phyloP scores from a whole-genome alignment of 208 protist genomes.

The Crithidia expoeki region DNA sequence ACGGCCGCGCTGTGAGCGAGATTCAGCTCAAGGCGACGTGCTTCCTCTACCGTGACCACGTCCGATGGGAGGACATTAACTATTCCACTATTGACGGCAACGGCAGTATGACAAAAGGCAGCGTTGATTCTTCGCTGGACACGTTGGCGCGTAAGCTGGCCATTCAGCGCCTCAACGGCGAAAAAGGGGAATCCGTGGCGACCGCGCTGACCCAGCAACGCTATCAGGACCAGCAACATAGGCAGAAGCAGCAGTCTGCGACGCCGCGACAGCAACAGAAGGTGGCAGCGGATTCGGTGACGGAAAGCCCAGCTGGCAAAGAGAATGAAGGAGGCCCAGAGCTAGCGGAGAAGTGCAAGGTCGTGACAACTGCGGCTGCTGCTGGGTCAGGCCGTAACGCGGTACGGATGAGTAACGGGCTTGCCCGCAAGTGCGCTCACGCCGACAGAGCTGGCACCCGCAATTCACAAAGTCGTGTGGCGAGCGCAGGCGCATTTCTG shows the following conservation, averaged over 20 bases:
- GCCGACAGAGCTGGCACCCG: background rate
- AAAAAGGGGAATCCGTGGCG: constrained; percentile 18
- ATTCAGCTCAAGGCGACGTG: constrained; percentile 72
- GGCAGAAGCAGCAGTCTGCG: background rate
- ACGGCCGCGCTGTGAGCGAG: constrained; percentile 65
- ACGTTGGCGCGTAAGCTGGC: constrained; percentile 20
- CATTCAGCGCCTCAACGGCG: constrained; percentile 20
- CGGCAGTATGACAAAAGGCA: background rate
- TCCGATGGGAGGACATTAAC: constrained; percentile 87
- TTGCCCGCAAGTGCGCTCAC: background rate
- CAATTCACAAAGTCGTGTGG: background rate
- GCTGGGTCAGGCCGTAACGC: constrained; percentile 27
- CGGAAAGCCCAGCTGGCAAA: background rate
- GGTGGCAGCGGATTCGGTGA: background rate
- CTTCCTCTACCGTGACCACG: constrained; percentile 70
- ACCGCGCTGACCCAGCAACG: constrained; percentile 16
- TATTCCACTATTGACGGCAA: constrained; percentile 56
- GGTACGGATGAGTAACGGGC: constrained; percentile 6
- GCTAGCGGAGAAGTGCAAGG: background rate
- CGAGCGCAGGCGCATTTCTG: constrained; percentile 36
- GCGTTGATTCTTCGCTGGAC: constrained; percentile 3
- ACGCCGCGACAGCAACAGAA: background rate
- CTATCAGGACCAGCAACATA: background rate
- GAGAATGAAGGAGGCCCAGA: background rate
- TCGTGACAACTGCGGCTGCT: background rate